These are phyloP conservation scores for Hibiscus syriacus DNA, from an alignment of 345 rosid species.

Conservation along the genomic window DNA sequence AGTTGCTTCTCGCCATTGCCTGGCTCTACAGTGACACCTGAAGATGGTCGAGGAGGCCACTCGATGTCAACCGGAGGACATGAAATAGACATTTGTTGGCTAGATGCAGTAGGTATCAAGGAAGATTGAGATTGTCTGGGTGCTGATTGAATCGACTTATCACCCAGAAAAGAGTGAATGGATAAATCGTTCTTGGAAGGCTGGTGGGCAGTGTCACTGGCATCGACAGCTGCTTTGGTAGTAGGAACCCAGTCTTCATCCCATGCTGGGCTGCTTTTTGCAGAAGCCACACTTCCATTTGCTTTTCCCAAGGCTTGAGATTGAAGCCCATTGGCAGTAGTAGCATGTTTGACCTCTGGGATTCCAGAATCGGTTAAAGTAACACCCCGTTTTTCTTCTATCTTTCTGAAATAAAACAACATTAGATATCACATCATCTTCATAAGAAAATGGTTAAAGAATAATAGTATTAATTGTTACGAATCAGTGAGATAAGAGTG, in stretches of 20 bases:
- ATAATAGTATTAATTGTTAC: background rate
- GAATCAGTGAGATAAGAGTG: background rate
- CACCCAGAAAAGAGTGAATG: constrained; percentile 19
- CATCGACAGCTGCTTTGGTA: background rate
- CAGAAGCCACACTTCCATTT: background rate
- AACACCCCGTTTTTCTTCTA: constrained; percentile 86
- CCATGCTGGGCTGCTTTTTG: background rate
- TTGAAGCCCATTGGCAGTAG: constrained; percentile 4
- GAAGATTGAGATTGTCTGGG: constrained; percentile 35
- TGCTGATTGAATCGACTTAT: constrained; percentile 32
- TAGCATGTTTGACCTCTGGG: constrained; percentile 38
- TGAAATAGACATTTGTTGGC: constrained; percentile 38
- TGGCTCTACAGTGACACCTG: constrained; percentile 22
- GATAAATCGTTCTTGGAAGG: constrained; percentile 17
- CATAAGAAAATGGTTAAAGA: background rate
- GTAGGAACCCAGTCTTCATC: background rate
- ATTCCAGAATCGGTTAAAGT: constrained; percentile 53
- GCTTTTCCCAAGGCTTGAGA: background rate
- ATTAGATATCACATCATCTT: constrained; percentile 1
- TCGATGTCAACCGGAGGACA: constrained; percentile 70
- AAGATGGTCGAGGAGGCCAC: constrained; percentile 79
- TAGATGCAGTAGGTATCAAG: constrained; percentile 24
- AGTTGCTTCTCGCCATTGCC: constrained; percentile 30
- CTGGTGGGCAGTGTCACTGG: constrained; percentile 8
- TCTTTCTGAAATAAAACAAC: constrained; percentile 40